A percentile compares a stretch with the other conserved stretches of the same genome.
phyloP scores from a whole-genome alignment of 805 yeast genomes.

The Osmozyma mogii region DNA sequence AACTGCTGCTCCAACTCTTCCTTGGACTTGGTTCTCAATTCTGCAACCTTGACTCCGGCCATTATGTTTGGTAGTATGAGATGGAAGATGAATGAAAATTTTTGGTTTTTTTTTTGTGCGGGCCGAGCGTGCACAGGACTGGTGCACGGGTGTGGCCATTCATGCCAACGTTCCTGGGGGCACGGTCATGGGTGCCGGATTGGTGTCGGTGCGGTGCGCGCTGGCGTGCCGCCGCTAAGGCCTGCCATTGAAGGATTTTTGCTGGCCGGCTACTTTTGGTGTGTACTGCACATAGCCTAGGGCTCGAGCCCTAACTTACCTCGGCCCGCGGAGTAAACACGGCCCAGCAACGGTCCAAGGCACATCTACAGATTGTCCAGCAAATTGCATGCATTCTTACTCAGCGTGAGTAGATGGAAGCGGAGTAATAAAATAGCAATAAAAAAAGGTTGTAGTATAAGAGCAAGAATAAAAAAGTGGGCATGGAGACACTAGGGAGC shows the following conservation, averaged over 20 bases:
- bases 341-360: too few relatives aligned
- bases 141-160: constrained; percentile 2
- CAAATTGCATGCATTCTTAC: constrained; percentile 5
- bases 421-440: constrained; percentile 2
- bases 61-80: constrained; percentile 23
- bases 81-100: not conserved
- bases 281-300: not conserved
- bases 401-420: too few relatives aligned
- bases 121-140: not conserved
- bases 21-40: constrained; percentile 95
- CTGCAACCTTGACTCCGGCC: constrained; percentile 93
- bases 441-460: not conserved
- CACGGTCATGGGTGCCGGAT: constrained; percentile 1
- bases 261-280: too few relatives aligned
- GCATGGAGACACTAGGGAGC: not conserved
- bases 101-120: not conserved
- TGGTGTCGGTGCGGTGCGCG: constrained; percentile 1
- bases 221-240: too few relatives aligned
- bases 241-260: too few relatives aligned
- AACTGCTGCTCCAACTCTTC: constrained; percentile 92
- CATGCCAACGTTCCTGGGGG: constrained; percentile 1
- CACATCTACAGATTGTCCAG: too few relatives aligned
- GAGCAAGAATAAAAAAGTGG: constrained; percentile 1
- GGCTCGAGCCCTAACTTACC: not conserved
- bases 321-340: constrained; percentile 1